Base-by-base conservation (phyloP, 2,329 filamentous ascomycete species). In the Beauveria sp. region DNA sequence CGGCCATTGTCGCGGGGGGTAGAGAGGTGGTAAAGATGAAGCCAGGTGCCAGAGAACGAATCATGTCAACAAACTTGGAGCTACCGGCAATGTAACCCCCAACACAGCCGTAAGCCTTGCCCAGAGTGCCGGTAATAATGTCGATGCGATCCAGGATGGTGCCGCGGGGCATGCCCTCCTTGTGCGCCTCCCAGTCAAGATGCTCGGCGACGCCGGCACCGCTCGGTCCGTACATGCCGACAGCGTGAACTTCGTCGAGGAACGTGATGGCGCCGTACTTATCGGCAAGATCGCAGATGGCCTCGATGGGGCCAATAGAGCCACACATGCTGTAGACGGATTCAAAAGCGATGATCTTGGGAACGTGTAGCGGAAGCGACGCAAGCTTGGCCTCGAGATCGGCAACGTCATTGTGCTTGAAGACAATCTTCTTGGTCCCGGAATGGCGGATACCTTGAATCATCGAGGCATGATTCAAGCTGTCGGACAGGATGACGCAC, bases 321-420 rank as follows among this genome's bases (percentile, higher is more conserved):
- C 95, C 95, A 72, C 95, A 99, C 95, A 99, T 99, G 79, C 92
- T 96, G 79, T 99, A 99, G 3, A 99, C 95, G 34, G 92, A 96
- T 78, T 99, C 95, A 66, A 98, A 99, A 2, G 95, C 95, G 66
- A 99, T 99, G 67, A 99, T 96, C 81, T 99, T 99, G 62, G 95
- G 95, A 42, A 90, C 85, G 63, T 95, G 83, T 1, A 89, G 78
- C 0, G 93, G 92, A 47, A 99, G 82, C 14, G 92, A 89, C 3
- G 93, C 92, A 66, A 99, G 81, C 77, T 99, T 98, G 56, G 86
- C 86, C 79, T 99, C 95, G 18, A 99, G 81, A 70, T 99, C 95
- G 47, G 82, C 86, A n/a, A 98, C 77, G 70, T 99, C 93, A 70
- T 99, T 99, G 79, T 99, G 95, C 79, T 96, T 96, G 84, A 98